Conservation (phyloP, 805 yeast species). For the Pichia manshurica region DNA sequence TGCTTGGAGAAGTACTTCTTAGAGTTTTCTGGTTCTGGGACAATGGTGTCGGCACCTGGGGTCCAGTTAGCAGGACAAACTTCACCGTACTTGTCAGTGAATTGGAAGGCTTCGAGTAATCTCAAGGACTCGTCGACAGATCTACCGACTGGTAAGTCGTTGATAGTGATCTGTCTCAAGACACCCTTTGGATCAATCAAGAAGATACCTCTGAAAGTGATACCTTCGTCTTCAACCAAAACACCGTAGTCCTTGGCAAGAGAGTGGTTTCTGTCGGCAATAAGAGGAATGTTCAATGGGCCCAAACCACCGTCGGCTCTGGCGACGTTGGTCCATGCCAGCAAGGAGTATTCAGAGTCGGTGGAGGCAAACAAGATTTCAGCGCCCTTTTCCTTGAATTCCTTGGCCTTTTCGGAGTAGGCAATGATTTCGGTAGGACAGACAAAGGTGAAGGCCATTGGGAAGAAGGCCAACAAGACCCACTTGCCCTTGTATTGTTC, state of each 20-base stretch:
- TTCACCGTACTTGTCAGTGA: constrained; percentile 98
- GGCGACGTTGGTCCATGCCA: constrained; percentile 97
- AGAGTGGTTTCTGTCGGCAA: constrained; percentile 96
- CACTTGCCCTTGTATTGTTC: constrained; percentile 97
- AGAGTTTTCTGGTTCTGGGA: constrained; percentile 71
- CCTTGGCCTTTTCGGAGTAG: constrained; percentile 90
- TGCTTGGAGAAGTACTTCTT: constrained; percentile 68
- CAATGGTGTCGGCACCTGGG: constrained; percentile 89
- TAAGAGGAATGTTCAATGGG: constrained; percentile 85
- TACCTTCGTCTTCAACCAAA: constrained; percentile 90
- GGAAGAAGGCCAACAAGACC: constrained; percentile 95
- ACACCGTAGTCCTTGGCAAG: constrained; percentile 97
- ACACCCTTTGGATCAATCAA: constrained; percentile 93
- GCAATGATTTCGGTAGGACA: constrained; percentile 99
- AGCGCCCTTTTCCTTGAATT: constrained; percentile 80
- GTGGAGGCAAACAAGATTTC: constrained; percentile 95
- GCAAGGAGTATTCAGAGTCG: constrained; percentile 94
- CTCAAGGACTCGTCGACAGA: constrained; percentile 96
- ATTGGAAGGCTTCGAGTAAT: constrained; percentile 98
- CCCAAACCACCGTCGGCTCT: constrained; percentile 99
- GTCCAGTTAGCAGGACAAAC: constrained; percentile 99
- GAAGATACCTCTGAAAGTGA: constrained; percentile 97
- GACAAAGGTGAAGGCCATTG: constrained; percentile 98
- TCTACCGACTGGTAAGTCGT: constrained; percentile 99
- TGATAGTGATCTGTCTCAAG: constrained; percentile 95